phyloP scores from a whole-genome alignment of 768 basidiomycete species.

The Kwoniella pini region DNA sequence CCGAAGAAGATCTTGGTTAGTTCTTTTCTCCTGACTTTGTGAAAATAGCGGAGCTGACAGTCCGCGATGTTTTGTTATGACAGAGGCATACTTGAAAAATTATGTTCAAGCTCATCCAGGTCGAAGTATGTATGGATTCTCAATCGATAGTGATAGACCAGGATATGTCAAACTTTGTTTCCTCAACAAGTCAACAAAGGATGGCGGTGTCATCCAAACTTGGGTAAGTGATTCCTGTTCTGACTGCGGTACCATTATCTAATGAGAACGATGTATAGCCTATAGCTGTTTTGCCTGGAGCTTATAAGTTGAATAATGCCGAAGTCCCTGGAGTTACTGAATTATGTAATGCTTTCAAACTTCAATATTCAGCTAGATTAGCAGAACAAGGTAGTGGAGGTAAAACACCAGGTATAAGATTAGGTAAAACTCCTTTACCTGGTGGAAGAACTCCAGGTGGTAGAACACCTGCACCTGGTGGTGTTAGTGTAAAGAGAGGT shows the following conservation, averaged over 20 bases:
- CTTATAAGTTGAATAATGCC: slow-evolving; percentile 83
- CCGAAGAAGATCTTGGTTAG: slow-evolving; percentile 88
- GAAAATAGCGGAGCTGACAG: no score
- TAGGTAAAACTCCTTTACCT: slow-evolving; percentile 38
- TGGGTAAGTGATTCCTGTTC: slow-evolving; percentile 89
- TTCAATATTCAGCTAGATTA: slow-evolving; percentile 46
- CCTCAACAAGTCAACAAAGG: slow-evolving; percentile 74
- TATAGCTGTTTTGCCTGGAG: slow-evolving; percentile 54
- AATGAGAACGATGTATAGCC: slow-evolving; percentile 34
- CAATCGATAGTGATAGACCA: slow-evolving; percentile 80
- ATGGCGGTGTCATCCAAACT: slow-evolving; percentile 77
- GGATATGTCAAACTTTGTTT: slow-evolving; percentile 94
- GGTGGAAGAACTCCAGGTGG: slow-evolving; percentile 42
- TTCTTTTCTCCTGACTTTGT: no score
- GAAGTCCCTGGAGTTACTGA: slow-evolving; percentile 88
- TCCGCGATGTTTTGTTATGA: no score
- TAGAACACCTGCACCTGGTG: slow-evolving; percentile 31
- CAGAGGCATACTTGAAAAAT: slow-evolving; percentile 84
- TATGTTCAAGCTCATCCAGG: slow-evolving; percentile 90
- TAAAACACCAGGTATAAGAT: slow-evolving; percentile 49
- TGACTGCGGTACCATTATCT: no score
- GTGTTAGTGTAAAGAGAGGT: slow-evolving; percentile 8
- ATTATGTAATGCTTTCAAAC: slow-evolving; percentile 96
- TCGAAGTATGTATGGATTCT: slow-evolving; percentile 94
- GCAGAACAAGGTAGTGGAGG: slow-evolving; percentile 41